Conservation (phyloP, 1,139 yeast species). For the Suhomyces panamericanus region DNA sequence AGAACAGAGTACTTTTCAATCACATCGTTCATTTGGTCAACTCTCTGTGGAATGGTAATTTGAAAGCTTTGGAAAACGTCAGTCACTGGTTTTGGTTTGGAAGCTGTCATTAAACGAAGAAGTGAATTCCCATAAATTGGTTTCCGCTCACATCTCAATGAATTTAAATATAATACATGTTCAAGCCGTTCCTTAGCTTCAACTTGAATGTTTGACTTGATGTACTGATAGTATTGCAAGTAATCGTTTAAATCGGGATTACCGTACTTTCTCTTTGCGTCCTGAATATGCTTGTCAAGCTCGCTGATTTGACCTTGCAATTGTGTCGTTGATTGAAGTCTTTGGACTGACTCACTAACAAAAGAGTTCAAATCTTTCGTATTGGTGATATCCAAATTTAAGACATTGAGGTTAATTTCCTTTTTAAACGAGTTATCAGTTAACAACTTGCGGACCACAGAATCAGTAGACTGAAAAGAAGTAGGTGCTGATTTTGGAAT, state of each 20-base stretch:
- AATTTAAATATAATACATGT: constrained; percentile 65
- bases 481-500: constrained; percentile 64
- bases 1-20: constrained; percentile 81
- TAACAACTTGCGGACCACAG: constrained; percentile 44
- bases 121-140: constrained; percentile 59
- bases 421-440: constrained; percentile 24
- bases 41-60: constrained; percentile 44
- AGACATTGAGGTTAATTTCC: constrained; percentile 50
- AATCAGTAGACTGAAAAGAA: constrained; percentile 46
- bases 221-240: constrained; percentile 58
- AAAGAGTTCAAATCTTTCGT: constrained; percentile 50
- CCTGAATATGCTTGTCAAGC: constrained; percentile 37
- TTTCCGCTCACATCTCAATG: constrained; percentile 54
- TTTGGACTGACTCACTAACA: constrained; percentile 46
- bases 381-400: constrained; percentile 60
- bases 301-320: constrained; percentile 46
- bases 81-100: constrained; percentile 22
- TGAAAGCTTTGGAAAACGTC: constrained; percentile 34
- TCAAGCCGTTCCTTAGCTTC: constrained; percentile 52
- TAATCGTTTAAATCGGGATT: constrained; percentile 51
- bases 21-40: constrained; percentile 44
- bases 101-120: constrained; percentile 26
- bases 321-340: constrained; percentile 48
- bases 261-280: constrained; percentile 25
- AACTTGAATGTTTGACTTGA: constrained; percentile 51